Evolutionary conservation across 768 basidiomycete species (phyloP), one percentile per base, ranked within the genome.

Genomic region (Macrolepiota dolichaula): DNA sequence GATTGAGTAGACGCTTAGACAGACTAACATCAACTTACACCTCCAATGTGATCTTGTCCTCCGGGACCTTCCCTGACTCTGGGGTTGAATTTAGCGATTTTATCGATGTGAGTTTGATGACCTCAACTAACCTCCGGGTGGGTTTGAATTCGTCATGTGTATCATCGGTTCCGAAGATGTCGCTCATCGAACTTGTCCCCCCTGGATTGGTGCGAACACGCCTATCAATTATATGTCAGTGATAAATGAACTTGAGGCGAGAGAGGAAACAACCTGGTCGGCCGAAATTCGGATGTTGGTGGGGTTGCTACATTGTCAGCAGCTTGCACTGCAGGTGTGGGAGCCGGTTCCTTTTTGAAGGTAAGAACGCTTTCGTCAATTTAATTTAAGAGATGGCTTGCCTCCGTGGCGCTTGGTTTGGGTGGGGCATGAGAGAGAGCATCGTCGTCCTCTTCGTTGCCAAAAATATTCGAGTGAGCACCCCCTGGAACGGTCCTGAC

Each of bases 21-120:
- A 32, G 29, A 22, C 9, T 4, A 5, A 46, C 22, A 12, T 47
- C 7, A 24, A 61, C 70, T 66, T 69, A 83, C 81, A 7, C 69
- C 72, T 63, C 67, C 75, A 52, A 90, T 84, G 67, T 76, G 83
- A 68, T 90, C 88, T 52, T 78, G 69, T 25, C 88, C 88, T 66
- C 88, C 88, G 35, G 88, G 88, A 47, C 79, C 80, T 71, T 90
- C 79, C 62, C 87, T 78, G 35, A 90, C 88, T 60, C 88, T 90
- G 53, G 22, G 4, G 50, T 35, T 60, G n/a, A 53, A 56, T 61
- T 64, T 64, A 47, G 38, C 25, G 61, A 10, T 51, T 50, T 27
- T 32, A 51, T n/a, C 42, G n/a, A 10, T 19, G 32, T 19, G 7
- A 12, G 0, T 40, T 11, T 22, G 44, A 46, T 4, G 12, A 25